Conservation (phyloP, 176 grass and related monocot genomes). For the Carex kokanica region DNA sequence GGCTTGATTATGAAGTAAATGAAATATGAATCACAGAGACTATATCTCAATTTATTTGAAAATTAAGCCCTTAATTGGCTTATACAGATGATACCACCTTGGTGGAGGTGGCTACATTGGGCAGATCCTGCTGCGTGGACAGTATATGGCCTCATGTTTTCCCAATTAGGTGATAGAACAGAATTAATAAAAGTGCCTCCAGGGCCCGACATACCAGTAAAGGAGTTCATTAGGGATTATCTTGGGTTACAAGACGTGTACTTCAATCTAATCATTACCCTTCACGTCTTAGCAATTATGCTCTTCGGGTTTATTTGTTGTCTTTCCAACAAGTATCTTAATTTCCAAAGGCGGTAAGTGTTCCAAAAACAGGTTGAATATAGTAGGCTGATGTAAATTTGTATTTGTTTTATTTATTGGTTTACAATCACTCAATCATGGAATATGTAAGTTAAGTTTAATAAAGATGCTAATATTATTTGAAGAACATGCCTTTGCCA, state of each 20-base stretch:
- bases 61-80: neutral
- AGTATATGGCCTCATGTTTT: constrained; percentile 46
- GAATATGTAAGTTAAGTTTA: neutral
- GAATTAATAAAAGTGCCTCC: constrained; percentile 28
- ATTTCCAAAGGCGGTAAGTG: constrained; percentile 46
- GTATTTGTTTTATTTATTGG: neutral
- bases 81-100: constrained; percentile 45
- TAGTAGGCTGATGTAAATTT: neutral
- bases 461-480: neutral
- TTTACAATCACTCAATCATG: neutral
- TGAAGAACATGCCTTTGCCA: neutral
- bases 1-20: neutral
- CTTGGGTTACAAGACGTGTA: constrained; percentile 33
- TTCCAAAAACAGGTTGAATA: neutral
- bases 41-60: neutral
- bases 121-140: constrained; percentile 45
- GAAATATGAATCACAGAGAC: neutral
- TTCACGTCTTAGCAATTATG: constrained; percentile 30
- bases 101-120: constrained; percentile 64
- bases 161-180: constrained; percentile 36
- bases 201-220: constrained; percentile 23
- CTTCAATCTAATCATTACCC: constrained; percentile 32
- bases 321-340: constrained; percentile 46
- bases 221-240: constrained; percentile 36
- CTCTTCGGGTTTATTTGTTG: constrained; percentile 34